A percentile compares a stretch with the other conserved stretches of the same genome.
These are phyloP conservation scores for Phyllosticta citriasiana DNA, from an alignment of 2,329 filamentous ascomycete genomes.

Conservation along the genomic window DNA sequence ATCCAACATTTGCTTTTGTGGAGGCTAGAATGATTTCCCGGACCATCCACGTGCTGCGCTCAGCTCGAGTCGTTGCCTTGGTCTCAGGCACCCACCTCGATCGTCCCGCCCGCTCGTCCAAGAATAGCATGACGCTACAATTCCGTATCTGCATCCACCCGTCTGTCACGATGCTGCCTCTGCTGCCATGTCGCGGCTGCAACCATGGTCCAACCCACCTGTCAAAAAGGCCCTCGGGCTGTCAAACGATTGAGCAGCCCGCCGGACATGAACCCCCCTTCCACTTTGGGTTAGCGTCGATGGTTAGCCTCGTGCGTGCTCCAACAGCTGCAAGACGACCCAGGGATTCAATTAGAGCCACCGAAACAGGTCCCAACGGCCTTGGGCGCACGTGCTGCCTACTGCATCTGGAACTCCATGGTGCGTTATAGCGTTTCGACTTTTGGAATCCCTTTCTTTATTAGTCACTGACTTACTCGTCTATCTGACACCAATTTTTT, in stretches of 20 bases:
- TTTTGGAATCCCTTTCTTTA: neutral
- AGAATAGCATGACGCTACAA: neutral
- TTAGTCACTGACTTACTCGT: neutral
- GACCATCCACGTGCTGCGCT: no score
- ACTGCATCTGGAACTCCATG: neutral
- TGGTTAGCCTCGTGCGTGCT: neutral
- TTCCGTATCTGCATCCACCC: neutral
- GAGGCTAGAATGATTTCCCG: neutral
- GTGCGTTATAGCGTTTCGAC: neutral
- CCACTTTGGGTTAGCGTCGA: neutral
- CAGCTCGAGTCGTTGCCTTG: neutral
- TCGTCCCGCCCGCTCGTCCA: neutral
- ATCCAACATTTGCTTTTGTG: neutral
- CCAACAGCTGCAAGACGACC: neutral
- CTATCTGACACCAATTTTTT: neutral
- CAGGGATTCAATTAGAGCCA: neutral
- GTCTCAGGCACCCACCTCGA: neutral
- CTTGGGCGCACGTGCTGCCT: neutral
- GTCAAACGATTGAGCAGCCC: neutral
- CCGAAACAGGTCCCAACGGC: neutral
- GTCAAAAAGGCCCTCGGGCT: neutral
- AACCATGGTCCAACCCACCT: neutral
- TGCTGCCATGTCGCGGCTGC: neutral
- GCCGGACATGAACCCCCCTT: neutral
- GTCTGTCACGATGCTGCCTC: neutral